A percentile compares a stretch with the other conserved stretches of the same genome.
These are phyloP conservation scores for Xylaria polymorpha DNA, from an alignment of 2,329 filamentous ascomycete genomes.

Conservation along the genomic window DNA sequence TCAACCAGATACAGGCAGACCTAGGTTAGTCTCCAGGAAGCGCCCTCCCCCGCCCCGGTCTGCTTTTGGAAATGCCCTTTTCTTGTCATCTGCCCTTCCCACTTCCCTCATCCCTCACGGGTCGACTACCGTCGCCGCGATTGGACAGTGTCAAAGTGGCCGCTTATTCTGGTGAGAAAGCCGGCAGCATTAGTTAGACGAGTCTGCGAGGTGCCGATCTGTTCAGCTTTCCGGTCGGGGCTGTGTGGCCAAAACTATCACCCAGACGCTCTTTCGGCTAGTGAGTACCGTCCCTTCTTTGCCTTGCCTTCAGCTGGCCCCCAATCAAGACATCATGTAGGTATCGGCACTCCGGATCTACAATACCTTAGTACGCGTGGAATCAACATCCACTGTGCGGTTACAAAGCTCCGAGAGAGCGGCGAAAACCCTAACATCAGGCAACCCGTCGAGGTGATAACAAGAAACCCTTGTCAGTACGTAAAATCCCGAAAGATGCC, in stretches of 20 bases:
- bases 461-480: slow-evolving; percentile 14
- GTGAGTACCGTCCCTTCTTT: slow-evolving; percentile 36
- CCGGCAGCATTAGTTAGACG: slow-evolving; percentile 25
- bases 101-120: slow-evolving; percentile 28
- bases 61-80: slow-evolving; percentile 28
- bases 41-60: slow-evolving; percentile 12
- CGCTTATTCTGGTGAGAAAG: slow-evolving; percentile 31
- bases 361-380: neutral
- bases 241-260: slow-evolving; percentile 32
- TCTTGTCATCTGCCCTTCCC: slow-evolving; percentile 31
- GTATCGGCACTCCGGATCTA: slow-evolving; percentile 26
- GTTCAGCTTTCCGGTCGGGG: slow-evolving; percentile 36
- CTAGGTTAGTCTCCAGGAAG: slow-evolving; percentile 21
- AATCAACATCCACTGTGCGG: slow-evolving; percentile 13
- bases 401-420: neutral
- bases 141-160: slow-evolving; percentile 22
- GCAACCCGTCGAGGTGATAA: neutral
- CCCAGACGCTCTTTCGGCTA: slow-evolving; percentile 30
- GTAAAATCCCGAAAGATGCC: slow-evolving; percentile 13
- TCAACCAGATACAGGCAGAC: slow-evolving; percentile 16
- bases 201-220: slow-evolving; percentile 34
- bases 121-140: slow-evolving; percentile 22
- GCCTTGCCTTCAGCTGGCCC: slow-evolving; percentile 49
- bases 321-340: slow-evolving; percentile 34
- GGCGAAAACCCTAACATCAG: neutral